These are phyloP conservation scores for Lentinula edodes DNA, from an alignment of 768 basidiomycete species.

Conservation along the genomic window DNA sequence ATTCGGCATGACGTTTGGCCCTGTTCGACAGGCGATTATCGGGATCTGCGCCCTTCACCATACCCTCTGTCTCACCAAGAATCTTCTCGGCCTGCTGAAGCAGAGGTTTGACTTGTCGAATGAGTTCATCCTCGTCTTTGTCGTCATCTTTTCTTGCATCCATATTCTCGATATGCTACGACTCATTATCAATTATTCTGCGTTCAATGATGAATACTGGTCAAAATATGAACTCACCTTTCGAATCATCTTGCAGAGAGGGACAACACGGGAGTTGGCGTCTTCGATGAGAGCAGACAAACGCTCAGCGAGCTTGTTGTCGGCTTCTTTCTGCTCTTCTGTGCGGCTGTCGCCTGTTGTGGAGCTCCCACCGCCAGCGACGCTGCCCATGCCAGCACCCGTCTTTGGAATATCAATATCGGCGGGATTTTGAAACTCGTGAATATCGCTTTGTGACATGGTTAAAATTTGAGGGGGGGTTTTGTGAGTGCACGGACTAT, in stretches of 20 bases:
- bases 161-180: constrained; percentile 29
- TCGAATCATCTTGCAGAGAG: constrained; percentile 30
- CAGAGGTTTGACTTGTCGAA: constrained; percentile 29
- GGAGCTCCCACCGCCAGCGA: not conserved
- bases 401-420: constrained; percentile 1
- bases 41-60: constrained; percentile 30
- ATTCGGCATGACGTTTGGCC: constrained; percentile 26
- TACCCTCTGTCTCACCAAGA: constrained; percentile 31
- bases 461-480: not conserved
- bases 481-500: not conserved
- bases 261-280: constrained; percentile 24
- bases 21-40: constrained; percentile 28
- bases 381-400: not conserved
- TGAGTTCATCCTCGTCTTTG: constrained; percentile 26
- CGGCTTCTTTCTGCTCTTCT: constrained; percentile 17
- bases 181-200: not conserved
- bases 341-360: constrained; percentile 14
- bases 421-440: not conserved
- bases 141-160: constrained; percentile 29
- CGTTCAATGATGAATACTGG: not conserved
- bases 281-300: constrained; percentile 29
- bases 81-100: constrained; percentile 32
- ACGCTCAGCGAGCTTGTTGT: constrained; percentile 26
- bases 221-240: constrained; percentile 21
- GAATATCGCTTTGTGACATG: constrained; percentile 6